Base-by-base conservation (phyloP, 2,329 filamentous ascomycete genomes). In the Hysterium pulicare region DNA sequence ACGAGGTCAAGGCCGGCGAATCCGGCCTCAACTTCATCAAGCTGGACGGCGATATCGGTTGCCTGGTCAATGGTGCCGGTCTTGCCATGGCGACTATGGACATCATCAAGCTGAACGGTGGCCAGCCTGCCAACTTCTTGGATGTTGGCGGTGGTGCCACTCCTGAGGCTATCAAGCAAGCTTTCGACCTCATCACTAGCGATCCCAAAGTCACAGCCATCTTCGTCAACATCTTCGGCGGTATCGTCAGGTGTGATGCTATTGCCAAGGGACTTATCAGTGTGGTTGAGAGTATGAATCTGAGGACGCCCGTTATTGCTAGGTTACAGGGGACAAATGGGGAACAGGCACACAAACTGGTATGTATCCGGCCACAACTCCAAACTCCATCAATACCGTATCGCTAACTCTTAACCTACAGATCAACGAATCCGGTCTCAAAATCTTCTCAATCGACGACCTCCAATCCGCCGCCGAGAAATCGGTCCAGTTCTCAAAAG, bases 41-140 rank as follows among this genome's bases (percentile, higher is more conserved):
- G 83, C 86, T 98, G 49, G 93, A 97, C 67, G 93, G 93, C 69
- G 93, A 98, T 69, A 98, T 98, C 69, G 93, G 93, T 73, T 98
- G 93, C 78, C 80, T 97, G 47, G 93, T 98, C 77, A 98, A 98
- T 77, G 93, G 93, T 69, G 93, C 93, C 62, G 93, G 93, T 76
- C 86, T 98, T 56, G 93, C 93, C 74, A 98, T 98, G 93, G 93
- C 93, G 51, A 98, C 93, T 69, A 98, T 98, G 93, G 93, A 98
- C 73, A 97, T 98, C 72, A 98, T 98, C 82, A 97, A 98, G 83
- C 82, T 98, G 51, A 98, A 97, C 75, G 93, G 93, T 59, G 93
- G 93, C 52, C 78, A 82, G 66, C 93, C 93, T 50, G 93, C 93
- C 60, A 98, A 98, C 83, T 98, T 98, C 84, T 80, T 98, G 59